Evolutionary conservation across 371 early-diverging fungal species (phyloP).

Genomic region (Mycotypha africana): DNA sequence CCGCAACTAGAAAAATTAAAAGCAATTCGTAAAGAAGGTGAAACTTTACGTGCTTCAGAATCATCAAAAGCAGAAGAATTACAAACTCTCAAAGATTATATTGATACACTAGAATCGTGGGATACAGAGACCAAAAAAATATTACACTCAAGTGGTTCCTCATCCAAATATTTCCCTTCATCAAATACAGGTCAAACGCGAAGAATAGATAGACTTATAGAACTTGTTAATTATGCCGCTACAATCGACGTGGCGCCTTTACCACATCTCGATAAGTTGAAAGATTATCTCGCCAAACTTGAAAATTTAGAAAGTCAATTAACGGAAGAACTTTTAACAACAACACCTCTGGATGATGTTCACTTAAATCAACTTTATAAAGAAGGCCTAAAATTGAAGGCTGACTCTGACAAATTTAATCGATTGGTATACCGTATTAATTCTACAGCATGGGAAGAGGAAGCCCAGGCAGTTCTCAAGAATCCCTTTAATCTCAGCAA

Average conservation of each 20-base stretch:
- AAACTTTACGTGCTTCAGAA: constrained; percentile 23
- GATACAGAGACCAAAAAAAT: constrained; percentile 34
- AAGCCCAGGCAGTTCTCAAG: not conserved
- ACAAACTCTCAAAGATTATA: constrained; percentile 37
- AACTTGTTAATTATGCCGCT: constrained; percentile 5
- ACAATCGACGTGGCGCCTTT: constrained; percentile 7
- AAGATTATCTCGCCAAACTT: constrained; percentile 1
- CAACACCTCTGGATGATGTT: not conserved
- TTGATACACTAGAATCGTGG: constrained; percentile 45
- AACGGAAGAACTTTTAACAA: no score
- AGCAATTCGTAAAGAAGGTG: constrained; percentile 44
- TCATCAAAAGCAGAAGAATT: no score
- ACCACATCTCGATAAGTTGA: constrained; percentile 3
- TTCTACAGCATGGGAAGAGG: constrained; percentile 8
- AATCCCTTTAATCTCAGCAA: constrained; percentile 2
- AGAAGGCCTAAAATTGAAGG: not conserved
- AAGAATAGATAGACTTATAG: constrained; percentile 2
- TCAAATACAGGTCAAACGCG: not conserved
- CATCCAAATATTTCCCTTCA: no score
- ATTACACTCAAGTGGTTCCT: constrained; percentile 15
- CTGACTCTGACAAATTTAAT: constrained; percentile 7
- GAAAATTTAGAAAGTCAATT: not conserved
- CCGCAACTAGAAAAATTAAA: constrained; percentile 51
- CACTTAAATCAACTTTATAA: constrained; percentile 1
- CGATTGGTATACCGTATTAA: constrained; percentile 1